A percentile compares a stretch with the other conserved stretches of the same genome.
Conservation (phyloP, 441 rosid species). For the Erodium moschatum region DNA sequence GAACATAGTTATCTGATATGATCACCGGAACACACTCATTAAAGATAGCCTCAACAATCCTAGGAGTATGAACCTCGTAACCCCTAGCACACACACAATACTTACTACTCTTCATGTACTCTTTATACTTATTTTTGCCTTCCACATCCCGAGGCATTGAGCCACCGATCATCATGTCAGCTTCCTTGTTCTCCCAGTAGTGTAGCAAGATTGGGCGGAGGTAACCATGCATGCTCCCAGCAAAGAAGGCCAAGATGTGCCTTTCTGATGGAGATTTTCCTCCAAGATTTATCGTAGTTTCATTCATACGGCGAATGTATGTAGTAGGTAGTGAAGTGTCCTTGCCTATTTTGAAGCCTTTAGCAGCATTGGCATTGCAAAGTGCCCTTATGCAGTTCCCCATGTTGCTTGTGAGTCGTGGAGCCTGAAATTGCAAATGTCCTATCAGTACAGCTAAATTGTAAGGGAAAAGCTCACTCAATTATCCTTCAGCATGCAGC, state of each 20-base stretch:
- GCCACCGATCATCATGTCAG: conserved; percentile 75
- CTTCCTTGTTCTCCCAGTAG: conserved; percentile 62
- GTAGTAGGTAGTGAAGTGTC: conserved; percentile 73
- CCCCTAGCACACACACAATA: conserved; percentile 85
- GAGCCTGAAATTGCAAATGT: conserved; percentile 43
- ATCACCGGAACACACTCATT: conserved; percentile 79
- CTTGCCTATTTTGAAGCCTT: conserved; percentile 61
- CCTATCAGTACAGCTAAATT: conserved; percentile 16
- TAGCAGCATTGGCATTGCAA: conserved; percentile 68
- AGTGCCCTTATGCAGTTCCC: conserved; percentile 53
- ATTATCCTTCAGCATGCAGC: too few species aligned
- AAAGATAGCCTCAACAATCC: conserved; percentile 66
- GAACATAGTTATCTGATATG: conserved; percentile 80
- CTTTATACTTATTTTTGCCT: conserved; percentile 53
- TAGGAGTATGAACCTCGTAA: conserved; percentile 78
- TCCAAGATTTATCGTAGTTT: conserved; percentile 51
- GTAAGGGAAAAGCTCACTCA: too few species aligned
- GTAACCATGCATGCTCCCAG: conserved; percentile 83
- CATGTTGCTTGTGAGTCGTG: conserved; percentile 47
- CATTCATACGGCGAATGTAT: conserved; percentile 48
- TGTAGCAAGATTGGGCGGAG: conserved; percentile 51
- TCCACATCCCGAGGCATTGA: conserved; percentile 57
- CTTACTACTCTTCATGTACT: conserved; percentile 77
- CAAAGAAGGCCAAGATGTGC: conserved; percentile 67
- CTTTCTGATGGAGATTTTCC: conserved; percentile 59